These are phyloP conservation scores for Rhytidhysteron rufulum DNA, from an alignment of 2,329 filamentous ascomycete species.

Conservation along the genomic window DNA sequence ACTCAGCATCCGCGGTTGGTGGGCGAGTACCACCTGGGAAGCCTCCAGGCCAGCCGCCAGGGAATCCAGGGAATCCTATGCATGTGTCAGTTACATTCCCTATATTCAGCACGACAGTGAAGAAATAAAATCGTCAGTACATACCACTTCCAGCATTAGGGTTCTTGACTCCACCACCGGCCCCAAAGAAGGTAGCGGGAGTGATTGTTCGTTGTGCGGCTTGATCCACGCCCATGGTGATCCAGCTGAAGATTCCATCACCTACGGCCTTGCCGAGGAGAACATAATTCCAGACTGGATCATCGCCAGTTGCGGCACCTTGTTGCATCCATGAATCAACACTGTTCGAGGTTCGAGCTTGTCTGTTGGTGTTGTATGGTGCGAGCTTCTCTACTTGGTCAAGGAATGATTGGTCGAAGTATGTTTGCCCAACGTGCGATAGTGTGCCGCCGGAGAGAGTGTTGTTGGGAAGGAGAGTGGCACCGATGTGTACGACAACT, in stretches of 20 bases:
- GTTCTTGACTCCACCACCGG: conserved; percentile 4
- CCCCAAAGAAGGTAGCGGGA: conserved; percentile 3
- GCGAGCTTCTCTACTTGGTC: conserved; percentile 44
- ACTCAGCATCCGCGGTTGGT: too few species aligned
- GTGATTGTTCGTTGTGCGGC: conserved; percentile 5
- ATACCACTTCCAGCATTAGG: neutral
- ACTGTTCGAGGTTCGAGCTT: conserved; percentile 46
- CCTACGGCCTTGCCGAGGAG: conserved; percentile 48
- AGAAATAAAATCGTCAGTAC: neutral
- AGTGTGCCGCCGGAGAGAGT: conserved; percentile 50
- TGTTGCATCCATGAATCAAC: conserved; percentile 49
- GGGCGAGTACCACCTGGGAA: neutral
- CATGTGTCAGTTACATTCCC: neutral
- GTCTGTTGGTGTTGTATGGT: conserved; percentile 44
- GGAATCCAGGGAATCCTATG: neutral
- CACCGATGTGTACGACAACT: conserved; percentile 36
- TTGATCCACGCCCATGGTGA: neutral
- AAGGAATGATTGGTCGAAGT: conserved; percentile 60
- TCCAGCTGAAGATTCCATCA: conserved; percentile 8
- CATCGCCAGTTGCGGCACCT: conserved; percentile 46
- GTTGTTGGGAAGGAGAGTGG: conserved; percentile 44
- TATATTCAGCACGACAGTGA: too few species aligned
- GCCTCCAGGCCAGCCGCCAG: neutral
- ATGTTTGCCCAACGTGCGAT: conserved; percentile 61
- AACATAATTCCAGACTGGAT: conserved; percentile 57